A percentile compares a stretch with the other conserved stretches of the same genome.
Evolutionary conservation across 345 rosid species (phyloP).

Genomic region (Moricandia arvensis): DNA sequence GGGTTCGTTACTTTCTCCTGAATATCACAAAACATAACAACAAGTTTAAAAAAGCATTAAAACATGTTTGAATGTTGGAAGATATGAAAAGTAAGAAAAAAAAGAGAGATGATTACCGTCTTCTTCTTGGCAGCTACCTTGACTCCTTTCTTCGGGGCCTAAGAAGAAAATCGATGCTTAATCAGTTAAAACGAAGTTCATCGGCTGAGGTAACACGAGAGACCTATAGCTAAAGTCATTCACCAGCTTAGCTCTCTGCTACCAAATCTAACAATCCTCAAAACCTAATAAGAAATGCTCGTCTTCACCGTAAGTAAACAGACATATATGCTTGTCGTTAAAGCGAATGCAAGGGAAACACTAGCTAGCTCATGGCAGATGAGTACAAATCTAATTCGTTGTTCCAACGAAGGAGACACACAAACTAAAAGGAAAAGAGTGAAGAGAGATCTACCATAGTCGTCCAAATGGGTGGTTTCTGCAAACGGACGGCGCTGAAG

Average conservation of each 20-base stretch:
- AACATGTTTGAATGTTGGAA: not conserved
- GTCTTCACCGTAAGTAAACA: not conserved
- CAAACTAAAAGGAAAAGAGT: not conserved
- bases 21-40: not conserved
- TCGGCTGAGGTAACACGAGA: not conserved
- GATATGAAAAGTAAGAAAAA: not conserved
- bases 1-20: slow-evolving; percentile 73
- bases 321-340: not conserved
- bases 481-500: not conserved
- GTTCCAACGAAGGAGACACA: too few relatives aligned
- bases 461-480: not conserved
- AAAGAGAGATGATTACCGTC: slow-evolving; percentile 30
- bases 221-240: not conserved
- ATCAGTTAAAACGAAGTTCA: too few relatives aligned
- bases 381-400: not conserved
- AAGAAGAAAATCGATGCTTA: not conserved
- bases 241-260: not conserved
- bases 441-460: not conserved
- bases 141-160: slow-evolving; percentile 59
- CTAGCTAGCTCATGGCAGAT: not conserved
- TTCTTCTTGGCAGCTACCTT: slow-evolving; percentile 57
- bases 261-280: not conserved
- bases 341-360: too few relatives aligned
- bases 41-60: not conserved
- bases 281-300: not conserved